A percentile compares a stretch with the other conserved stretches of the same genome.
These are phyloP conservation scores for Nidula microcarpa DNA, from an alignment of 768 basidiomycete species.

Conservation along the genomic window DNA sequence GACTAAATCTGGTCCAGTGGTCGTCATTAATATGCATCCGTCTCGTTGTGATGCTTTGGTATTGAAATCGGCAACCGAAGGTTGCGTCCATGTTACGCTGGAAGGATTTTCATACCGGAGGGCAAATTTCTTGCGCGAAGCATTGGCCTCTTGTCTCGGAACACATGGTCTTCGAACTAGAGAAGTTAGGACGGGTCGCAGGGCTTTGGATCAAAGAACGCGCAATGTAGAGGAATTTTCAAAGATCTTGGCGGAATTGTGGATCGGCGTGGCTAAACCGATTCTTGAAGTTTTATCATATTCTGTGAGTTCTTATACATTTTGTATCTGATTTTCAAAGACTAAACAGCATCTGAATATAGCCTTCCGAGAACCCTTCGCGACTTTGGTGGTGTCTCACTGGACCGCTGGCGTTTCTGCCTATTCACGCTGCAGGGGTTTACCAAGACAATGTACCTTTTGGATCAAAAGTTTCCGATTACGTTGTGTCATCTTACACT, in stretches of 20 bases:
- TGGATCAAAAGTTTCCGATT: neutral
- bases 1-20: neutral
- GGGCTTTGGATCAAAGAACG: neutral
- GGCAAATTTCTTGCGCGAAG: neutral
- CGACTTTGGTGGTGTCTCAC: neutral
- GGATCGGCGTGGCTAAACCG: neutral
- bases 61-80: neutral
- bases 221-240: neutral
- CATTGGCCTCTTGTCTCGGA: neutral
- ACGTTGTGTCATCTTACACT: neutral
- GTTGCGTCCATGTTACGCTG: neutral
- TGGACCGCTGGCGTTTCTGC: neutral
- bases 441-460: neutral
- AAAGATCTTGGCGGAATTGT: neutral
- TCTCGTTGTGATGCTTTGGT: neutral
- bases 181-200: neutral
- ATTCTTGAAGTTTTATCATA: neutral
- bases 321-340: neutral
- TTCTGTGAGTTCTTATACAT: neutral
- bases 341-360: neutral
- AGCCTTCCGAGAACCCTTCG: neutral
- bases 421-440: neutral
- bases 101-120: neutral
- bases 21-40: neutral
- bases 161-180: neutral